Evolutionary conservation across 805 yeast genomes (phyloP).

Genomic region (Sugiyamaella chiloensis): DNA sequence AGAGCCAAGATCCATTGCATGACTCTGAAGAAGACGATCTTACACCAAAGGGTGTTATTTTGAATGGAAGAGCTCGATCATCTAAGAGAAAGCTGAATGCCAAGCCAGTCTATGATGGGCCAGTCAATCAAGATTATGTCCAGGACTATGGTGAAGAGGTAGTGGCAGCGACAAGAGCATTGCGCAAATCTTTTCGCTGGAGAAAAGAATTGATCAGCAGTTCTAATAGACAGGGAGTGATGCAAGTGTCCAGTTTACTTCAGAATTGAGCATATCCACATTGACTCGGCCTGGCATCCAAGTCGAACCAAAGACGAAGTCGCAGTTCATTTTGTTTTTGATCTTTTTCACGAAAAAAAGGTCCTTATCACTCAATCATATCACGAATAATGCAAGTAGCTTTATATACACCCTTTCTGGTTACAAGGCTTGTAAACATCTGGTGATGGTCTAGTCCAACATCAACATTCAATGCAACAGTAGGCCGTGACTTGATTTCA

Average conservation of each 20-base stretch:
- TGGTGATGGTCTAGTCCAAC: background rate
- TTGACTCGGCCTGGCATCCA: no score
- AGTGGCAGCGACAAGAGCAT: slow-evolving; percentile 22
- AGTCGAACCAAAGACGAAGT: no score
- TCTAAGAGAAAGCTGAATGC: background rate
- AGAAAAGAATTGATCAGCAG: slow-evolving; percentile 6
- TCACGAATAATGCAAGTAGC: slow-evolving; percentile 2
- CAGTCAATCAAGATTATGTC: background rate
- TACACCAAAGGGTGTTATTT: background rate
- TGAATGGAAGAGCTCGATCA: background rate
- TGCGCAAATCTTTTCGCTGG: slow-evolving; percentile 29
- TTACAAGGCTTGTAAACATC: background rate
- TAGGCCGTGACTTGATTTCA: background rate
- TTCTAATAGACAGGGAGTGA: slow-evolving; percentile 1
- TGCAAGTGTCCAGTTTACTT: slow-evolving; percentile 17
- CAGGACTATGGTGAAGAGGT: slow-evolving; percentile 32
- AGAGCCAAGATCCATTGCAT: slow-evolving; percentile 34
- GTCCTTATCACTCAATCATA: background rate
- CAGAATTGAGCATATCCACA: slow-evolving; percentile 1
- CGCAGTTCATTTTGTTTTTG: no score
- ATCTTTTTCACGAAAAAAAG: background rate
- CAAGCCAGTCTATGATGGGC: background rate
- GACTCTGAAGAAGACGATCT: slow-evolving; percentile 22
- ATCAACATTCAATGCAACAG: background rate
- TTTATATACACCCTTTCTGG: background rate